Evolutionary conservation across 2,329 filamentous ascomycete genomes (phyloP), one percentile per base, ranked within the genome.

Genomic region (Apiospora sp.): DNA sequence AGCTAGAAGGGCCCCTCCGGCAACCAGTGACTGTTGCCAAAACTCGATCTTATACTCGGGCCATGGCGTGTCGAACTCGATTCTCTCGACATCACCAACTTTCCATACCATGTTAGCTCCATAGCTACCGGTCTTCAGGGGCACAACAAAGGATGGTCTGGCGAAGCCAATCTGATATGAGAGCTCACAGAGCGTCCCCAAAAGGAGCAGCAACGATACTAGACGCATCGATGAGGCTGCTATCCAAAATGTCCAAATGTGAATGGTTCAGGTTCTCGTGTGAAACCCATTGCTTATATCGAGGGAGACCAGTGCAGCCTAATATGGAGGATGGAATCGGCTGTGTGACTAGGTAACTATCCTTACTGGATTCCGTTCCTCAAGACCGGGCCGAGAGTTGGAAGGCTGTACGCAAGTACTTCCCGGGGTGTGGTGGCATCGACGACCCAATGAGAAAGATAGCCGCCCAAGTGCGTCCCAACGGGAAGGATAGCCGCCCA

Each of bases 21-120:
- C n/a, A 27, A 46, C 22, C 14, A 68, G 34, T 12, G 67, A 68
- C 22, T 68, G 41, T 19, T 68, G 67, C 67, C 67, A 68, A 13
- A 44, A 22, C 67, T 46, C 67, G 37, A 68, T 46, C 13, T 34
- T 46, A 48, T 48, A 68, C 24, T 68, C 37, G 24, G 41, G 41
- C 67, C 67, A 48, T 44, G 67, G 41, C 10, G 16, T 22, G 13
- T 68, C 13, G 13, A 68, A 48, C 14, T 5, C 3, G 14, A 68
- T 48, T 27, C 16, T 46, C 19, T 68, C 41, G 4, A 48, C 67
- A n/a, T 48, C 41, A 6, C 67, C 24, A 14, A 48, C 22, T 0
- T 27, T 48, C 67, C 67, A 68, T 3, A 68, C n/a, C 67, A 68
- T 68, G 14, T 22, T 30, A 5, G 4, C 24, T 24, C n/a, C 41